phyloP scores from a whole-genome alignment of 352 stramenopile genomes.

The Elongisporangium undulatum region DNA sequence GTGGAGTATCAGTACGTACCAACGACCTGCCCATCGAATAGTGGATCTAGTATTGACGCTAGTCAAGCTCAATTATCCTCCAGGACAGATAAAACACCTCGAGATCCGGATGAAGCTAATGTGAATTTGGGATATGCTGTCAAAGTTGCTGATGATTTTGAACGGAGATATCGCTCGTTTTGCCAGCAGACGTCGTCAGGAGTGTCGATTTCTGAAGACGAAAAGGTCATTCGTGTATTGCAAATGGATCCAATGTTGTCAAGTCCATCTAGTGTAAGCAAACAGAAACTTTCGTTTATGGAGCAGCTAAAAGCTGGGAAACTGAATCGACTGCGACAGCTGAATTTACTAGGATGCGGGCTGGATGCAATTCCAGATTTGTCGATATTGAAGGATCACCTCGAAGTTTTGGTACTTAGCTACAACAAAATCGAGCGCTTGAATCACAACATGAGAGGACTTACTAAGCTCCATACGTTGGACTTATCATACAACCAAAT shows the following conservation, averaged over 20 bases:
- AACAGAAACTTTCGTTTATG: slow-evolving; percentile 5
- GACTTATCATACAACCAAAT: slow-evolving; percentile 76
- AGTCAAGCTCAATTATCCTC: not conserved
- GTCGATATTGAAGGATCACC: slow-evolving; percentile 19
- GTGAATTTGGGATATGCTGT: slow-evolving; percentile 25
- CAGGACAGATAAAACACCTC: not conserved
- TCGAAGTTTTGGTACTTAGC: slow-evolving; percentile 64
- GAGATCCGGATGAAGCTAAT: slow-evolving; percentile 14
- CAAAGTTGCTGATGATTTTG: slow-evolving; percentile 45
- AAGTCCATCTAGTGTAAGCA: not conserved
- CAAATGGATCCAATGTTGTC: slow-evolving; percentile 39
- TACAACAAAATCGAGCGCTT: slow-evolving; percentile 65
- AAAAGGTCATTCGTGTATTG: slow-evolving; percentile 23
- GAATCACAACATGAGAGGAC: slow-evolving; percentile 16
- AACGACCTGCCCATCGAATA: not conserved
- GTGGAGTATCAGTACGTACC: slow-evolving; percentile 75
- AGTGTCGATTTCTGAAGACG: slow-evolving; percentile 9
- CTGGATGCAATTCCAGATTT: slow-evolving; percentile 49
- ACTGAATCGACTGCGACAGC: slow-evolving; percentile 20
- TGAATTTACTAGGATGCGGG: slow-evolving; percentile 51
- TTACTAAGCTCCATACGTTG: slow-evolving; percentile 37
- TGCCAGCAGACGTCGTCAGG: not conserved
- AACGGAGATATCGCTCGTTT: slow-evolving; percentile 38
- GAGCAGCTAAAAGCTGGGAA: slow-evolving; percentile 10
- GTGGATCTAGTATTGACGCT: not conserved